Base-by-base conservation (phyloP, 2,329 filamentous ascomycete genomes). In the Xylaria arbuscula region DNA sequence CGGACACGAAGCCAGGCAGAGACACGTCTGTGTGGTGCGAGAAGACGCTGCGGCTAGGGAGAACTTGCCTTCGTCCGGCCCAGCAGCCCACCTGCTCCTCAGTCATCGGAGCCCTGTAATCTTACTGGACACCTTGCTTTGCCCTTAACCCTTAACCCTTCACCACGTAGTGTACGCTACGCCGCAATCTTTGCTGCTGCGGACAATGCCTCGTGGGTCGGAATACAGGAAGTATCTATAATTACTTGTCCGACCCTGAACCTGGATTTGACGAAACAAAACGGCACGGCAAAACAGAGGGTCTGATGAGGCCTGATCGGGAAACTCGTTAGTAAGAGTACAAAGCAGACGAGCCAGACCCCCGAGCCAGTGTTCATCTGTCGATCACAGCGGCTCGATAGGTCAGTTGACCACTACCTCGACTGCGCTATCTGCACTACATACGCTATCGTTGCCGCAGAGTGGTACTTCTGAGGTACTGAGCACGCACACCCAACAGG, bases 331-430 rank as follows among this genome's bases (percentile, higher is more conserved):
- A 47, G 28, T 47, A 38, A 34, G 38, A 2, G 54, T 34, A 19
- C 51, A 28, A 36, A 34, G 3, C 47, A 28, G 5, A 28, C 28
- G 3, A 36, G n/a, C 50, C 24, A 40, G 17, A 47, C 50, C 55
- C 50, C n/a, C 40, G 45, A 40, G 68, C 53, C 58, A 55, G 63
- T 59, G 58, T 34, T 24, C 63, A 66, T 62, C 62, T 50, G 68
- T 70, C 47, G 68, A 70, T 70, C 64, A 67, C 9, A 50, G 50
- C 60, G 42, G 59, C 50, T 67, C 64, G 50, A 61, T 53, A 67
- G 67, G 63, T 54, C 28, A 22, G 62, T 60, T 28, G 58, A 56
- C 55, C 57, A 61, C 55, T 59, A 38, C 28, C 28, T 28, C 3
- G 28, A 53, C 48, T 32, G 17, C 36, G 24, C 53, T 55, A 54